Base-by-base conservation (phyloP, 2,329 filamentous ascomycete genomes). In the Plenodomus tracheiphilus region DNA sequence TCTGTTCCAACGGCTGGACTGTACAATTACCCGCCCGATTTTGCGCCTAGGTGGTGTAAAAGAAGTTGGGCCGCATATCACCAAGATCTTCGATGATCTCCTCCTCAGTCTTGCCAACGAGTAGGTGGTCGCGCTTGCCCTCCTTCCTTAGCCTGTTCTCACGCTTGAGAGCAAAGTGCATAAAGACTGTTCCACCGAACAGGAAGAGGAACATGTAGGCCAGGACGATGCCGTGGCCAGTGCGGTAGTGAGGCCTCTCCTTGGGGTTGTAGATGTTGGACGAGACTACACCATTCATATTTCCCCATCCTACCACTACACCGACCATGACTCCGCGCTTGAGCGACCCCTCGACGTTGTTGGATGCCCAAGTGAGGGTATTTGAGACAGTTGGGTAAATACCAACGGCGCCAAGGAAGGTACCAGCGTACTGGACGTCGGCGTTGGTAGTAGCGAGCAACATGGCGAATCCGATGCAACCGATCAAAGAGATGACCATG, bases 281-380 rank as follows among this genome's bases (percentile, higher is more conserved):
- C 59, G 82, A 86, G 16, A 96, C 87, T 39, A 96, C 83, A 46
- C 92, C 92, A 71, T 95, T 96, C 51, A 97, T 78, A 69, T 97
- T 96, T 41, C 92, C 92, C 89, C 89, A 96, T 32, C 74, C 91
- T 51, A 97, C 94, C 47, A 96, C 88, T 49, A 96, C 85, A 2
- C 92, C 92, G 2, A 97, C 76, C 1, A 90, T 90, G 37, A 96
- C 87, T 43, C 91, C 92, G 35, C 92, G 85, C 78, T 96, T 96
- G 74, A 96, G 95, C 6, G 93, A 89, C n/a, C 92, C 88, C 72
- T 96, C 92, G 41, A 86, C 82, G 57, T 97, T 97, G 76, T 97
- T 97, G 49, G 87, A 86, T 19, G 87, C 79, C 92, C 92, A 97
- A 2, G 86, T 85, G 56, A 97, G 88, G 0, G 91, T 95, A 69